Conservation (phyloP, 2,329 filamentous ascomycete species). For the Penicillium sp. region DNA sequence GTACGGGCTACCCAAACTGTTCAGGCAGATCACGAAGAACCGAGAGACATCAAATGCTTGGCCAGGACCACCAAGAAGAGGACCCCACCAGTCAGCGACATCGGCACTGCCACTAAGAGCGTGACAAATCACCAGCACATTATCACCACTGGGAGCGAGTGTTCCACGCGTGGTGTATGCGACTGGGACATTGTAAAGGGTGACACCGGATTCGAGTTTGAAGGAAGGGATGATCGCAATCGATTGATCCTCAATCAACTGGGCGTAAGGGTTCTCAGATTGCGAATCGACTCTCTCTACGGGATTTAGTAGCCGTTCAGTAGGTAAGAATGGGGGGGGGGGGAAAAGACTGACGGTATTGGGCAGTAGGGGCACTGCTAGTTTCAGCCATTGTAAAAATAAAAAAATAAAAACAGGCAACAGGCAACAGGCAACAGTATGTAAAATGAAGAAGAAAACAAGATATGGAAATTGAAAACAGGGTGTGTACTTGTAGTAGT, state of each 20-base stretch:
- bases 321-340: constrained; percentile 10
- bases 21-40: constrained; percentile 56
- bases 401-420: neutral
- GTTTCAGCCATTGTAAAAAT: constrained; percentile 31
- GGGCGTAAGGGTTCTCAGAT: constrained; percentile 86
- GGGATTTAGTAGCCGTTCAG: constrained; percentile 54
- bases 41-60: constrained; percentile 55
- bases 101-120: constrained; percentile 57
- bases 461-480: neutral
- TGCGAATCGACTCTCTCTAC: constrained; percentile 61
- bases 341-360: constrained; percentile 42
- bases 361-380: constrained; percentile 18
- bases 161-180: constrained; percentile 64
- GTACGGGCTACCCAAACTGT: constrained; percentile 57
- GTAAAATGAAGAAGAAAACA: constrained; percentile 5
- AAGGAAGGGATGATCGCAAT: constrained; percentile 86
- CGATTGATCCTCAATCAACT: constrained; percentile 82
- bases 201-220: constrained; percentile 87
- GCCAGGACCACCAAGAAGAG: constrained; percentile 53
- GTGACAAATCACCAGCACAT: constrained; percentile 63
- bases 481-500: neutral
- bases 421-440: neutral
- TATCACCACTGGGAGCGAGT: constrained; percentile 57
- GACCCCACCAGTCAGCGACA: constrained; percentile 58
- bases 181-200: constrained; percentile 70